Evolutionary conservation across 768 basidiomycete genomes (phyloP), one percentile per base, ranked within the genome.

Genomic region (Trametes sanguinea): DNA sequence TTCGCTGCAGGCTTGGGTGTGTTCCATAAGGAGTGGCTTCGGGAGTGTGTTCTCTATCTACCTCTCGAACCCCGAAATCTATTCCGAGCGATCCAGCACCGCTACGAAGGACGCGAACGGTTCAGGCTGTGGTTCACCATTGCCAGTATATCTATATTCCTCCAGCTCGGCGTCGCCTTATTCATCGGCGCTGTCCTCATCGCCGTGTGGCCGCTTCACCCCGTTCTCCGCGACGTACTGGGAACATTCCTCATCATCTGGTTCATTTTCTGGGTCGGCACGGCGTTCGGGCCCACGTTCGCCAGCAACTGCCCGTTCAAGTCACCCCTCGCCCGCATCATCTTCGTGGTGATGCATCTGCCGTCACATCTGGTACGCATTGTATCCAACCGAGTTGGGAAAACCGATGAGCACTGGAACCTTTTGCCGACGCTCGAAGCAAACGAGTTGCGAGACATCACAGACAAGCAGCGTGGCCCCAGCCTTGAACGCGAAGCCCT

Each of bases 61-160:
- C 59, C 60, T 39, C 33, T 16, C 4, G 35, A 10, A 9, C 46
- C 65, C 1, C 6, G 39, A 11, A 13, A 62, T 0, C 47, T 17
- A 50, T 33, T 58, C 27, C 22, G 69, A 82, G 80, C 62, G 22
- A n/a, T 80, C 79, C 43, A 79, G 85, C 0, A 68, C 67, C 8
- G 87, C 85, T 63, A 62, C 87, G 16, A 44, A 1, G 62, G 62
- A 14, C 48, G 54, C 30, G 17, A 11, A 6, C 16, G 1, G 22
- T 87, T 82, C 60, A 76, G 74, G 6, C 78, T 78, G 13, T 86
- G 85, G 68, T 74, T 84, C 54, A 87, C 87, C 75, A 88, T 89
- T 70, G 76, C 83, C 8, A 75, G 87, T 13, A 83, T 86, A 3
- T 76, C 87, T 0, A 79, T 86, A 29, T 74, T 87, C n/a, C 88